Percentiles rank a stretch among this genome's conserved stretches.
These are phyloP conservation scores for Meyerozyma smithsonii DNA, from an alignment of 1,139 yeast species.

Conservation along the genomic window DNA sequence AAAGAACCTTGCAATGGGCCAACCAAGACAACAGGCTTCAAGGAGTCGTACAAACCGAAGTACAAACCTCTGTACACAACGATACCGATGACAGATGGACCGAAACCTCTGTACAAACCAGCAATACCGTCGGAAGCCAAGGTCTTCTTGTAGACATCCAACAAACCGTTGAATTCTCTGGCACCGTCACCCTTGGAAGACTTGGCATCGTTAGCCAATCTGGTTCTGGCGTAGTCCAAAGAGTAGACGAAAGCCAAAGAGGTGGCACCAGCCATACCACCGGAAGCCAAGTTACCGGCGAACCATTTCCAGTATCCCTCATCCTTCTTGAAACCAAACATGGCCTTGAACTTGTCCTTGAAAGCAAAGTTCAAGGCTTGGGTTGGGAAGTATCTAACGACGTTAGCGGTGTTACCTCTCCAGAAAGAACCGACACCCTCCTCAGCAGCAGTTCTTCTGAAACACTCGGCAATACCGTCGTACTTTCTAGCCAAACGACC, in stretches of 20 bases:
- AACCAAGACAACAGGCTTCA: constrained; percentile 69
- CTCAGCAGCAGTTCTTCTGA: constrained; percentile 66
- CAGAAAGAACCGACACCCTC: constrained; percentile 72
- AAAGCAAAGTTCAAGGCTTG: constrained; percentile 82
- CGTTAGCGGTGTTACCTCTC: constrained; percentile 87
- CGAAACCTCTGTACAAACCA: constrained; percentile 82
- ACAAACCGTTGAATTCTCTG: constrained; percentile 73
- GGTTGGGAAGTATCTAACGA: constrained; percentile 80
- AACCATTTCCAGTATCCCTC: constrained; percentile 68
- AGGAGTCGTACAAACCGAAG: constrained; percentile 78
- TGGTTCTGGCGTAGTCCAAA: constrained; percentile 78
- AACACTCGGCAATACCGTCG: constrained; percentile 67
- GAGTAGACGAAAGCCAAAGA: constrained; percentile 74
- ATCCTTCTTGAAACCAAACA: constrained; percentile 71
- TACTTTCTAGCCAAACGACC: constrained; percentile 66
- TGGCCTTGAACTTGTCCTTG: constrained; percentile 76
- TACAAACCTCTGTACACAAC: constrained; percentile 80
- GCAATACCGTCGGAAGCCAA: constrained; percentile 72
- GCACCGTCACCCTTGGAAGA: constrained; percentile 63
- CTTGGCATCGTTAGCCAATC: constrained; percentile 81
- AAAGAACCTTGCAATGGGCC: constrained; percentile 70
- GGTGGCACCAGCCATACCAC: constrained; percentile 82
- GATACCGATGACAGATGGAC: constrained; percentile 77
- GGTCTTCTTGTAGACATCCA: constrained; percentile 76
- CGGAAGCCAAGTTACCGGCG: constrained; percentile 77